Base-by-base conservation (phyloP, 1,139 yeast genomes). In the Pichia sp. region DNA sequence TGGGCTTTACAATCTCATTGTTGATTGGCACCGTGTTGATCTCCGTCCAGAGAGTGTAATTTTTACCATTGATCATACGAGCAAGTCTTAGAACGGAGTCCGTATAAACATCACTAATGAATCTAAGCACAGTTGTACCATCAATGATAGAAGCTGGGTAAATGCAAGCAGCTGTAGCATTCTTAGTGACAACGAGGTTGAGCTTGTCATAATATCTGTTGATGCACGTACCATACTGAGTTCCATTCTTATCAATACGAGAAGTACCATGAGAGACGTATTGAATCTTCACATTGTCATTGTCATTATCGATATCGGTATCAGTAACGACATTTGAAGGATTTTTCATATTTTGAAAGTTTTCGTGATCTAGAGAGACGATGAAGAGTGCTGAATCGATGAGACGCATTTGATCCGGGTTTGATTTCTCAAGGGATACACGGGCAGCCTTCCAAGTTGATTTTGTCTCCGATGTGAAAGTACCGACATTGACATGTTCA, bases 61-160 rank as follows among this genome's bases (percentile, higher is more conserved):
- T 81, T n/a, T 72, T 63, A 6, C 83, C 85, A 55, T 80, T 79
- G 48, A 78, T 78, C 47, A 76, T 76, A 48, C 77, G 70, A 5
- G 88, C 88, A 41, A 82, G 63, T 54, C 85, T 72, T 41, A 82
- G 60, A 16, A 81, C 76, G 30, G 81, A 75, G 51, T 82, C 93
- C 0, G 91, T 78, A 53, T 77, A 82, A 24, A 77, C 74, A 51
- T 82, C 93, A 48, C 85, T 73, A 27, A 81, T 74, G 49, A 79
- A 82, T 40, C 93, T 62, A 44, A 82, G 60, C 12, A 80, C 83
- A 0, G 83, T 77, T 3, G 88, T 81, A 33, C 85, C 81, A 56
- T 82, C 91, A 70, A 81, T 78, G n/a, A 81, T 72, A 27, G 82
- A 73, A 3, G 84, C 77, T 40, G 72, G 77, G 84, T 88, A 82